A percentile compares a stretch with the other conserved stretches of the same genome.
Conservation (phyloP, 2,329 filamentous ascomycete genomes). For the Botryotinia calthae region DNA sequence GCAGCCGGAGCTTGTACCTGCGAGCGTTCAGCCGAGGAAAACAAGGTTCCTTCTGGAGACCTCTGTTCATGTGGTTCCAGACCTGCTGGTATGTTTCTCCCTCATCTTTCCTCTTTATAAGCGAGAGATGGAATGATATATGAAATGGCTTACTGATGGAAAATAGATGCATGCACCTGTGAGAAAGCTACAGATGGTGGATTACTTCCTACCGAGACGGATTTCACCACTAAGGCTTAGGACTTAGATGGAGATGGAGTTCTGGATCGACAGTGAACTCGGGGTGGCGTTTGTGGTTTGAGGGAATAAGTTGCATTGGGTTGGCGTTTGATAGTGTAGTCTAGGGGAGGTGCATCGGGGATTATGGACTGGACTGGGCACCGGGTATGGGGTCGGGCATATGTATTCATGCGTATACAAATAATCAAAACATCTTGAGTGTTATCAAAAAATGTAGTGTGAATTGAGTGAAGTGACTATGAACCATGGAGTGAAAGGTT, state of each 20-base stretch:
- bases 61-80: conserved; percentile 78
- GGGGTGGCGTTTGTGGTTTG: not conserved
- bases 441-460: not conserved
- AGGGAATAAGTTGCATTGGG: not conserved
- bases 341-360: not conserved
- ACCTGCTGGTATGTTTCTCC: conserved; percentile 58
- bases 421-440: not conserved
- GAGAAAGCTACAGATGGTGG: conserved; percentile 66
- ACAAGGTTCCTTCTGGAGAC: conserved; percentile 55
- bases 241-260: not conserved
- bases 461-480: not conserved
- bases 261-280: not conserved
- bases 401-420: not conserved
- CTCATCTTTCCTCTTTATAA: not conserved
- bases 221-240: conserved; percentile 72
- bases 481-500: not conserved
- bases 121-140: not conserved
- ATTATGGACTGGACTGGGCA: not conserved
- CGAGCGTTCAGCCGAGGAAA: conserved; percentile 68
- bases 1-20: conserved; percentile 81
- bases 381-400: not conserved
- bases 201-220: conserved; percentile 68
- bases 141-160: not conserved
- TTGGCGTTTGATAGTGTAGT: not conserved
- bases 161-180: conserved; percentile 71